Evolutionary conservation across 129 eudicot species (phyloP), one percentile per base, ranked within the genome.

Genomic region (Centella asiatica): DNA sequence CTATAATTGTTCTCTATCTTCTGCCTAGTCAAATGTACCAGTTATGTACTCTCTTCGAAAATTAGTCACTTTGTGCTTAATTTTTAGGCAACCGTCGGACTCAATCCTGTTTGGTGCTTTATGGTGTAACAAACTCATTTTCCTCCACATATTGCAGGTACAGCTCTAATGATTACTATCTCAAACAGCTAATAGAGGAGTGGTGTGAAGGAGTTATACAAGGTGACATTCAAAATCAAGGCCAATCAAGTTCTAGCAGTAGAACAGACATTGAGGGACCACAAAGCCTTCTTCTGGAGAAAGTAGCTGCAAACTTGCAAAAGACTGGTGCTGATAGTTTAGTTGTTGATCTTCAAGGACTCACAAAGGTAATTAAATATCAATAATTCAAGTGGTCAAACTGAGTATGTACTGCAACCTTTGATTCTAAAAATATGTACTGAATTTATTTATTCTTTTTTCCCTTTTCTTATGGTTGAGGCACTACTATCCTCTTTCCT

Each of bases 171-270:
- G 98, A 92, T 76, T 81, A 84, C 72, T 87, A 79, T 84, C 95
- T 92, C 18, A 84, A 84, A 75, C 85, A 79, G 76, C 85, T 92
- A 59, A 82, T 92, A 62, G 98, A 84, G 72, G 95, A 92, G 70
- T 92, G 98, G 98, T 87, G 95, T 62, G 98, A 92, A 84, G 98
- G 94, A 29, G 83, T 82, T 62, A 71, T 87, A 73, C 94, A 87
- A 64, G 74, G 72, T 57, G 74, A 74, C 61, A 72, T 55, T 68
- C 65, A 66, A 65, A 54, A 69, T 45, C 69, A 64, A 67, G 69
- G 74, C 57, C 75, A 34, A 69, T 33, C 57, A 24, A 76, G 69
- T 70, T 60, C 79, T 72, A 54, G 47, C 45, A 71, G 64, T 71
- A 72, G 23, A 70, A 66, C 81, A 60, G 81, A 84, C 64, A 70